Base-by-base conservation (phyloP, 1,284 basidiomycete genomes). In the Cutaneotrichosporon sp. region DNA sequence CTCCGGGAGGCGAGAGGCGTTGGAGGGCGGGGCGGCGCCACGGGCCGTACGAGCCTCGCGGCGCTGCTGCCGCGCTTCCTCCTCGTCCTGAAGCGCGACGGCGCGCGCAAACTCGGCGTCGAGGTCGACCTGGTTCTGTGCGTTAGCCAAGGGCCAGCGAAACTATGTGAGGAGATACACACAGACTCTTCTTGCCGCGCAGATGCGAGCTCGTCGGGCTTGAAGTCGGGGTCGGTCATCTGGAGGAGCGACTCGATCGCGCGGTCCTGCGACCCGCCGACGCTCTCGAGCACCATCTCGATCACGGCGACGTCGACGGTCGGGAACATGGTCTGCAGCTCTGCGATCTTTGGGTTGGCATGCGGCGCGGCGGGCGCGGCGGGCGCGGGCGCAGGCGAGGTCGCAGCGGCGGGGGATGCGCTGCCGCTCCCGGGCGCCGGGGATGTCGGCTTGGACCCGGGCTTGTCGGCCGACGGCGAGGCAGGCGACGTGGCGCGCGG, bases 201-300 rank as follows among this genome's bases (percentile, higher is more conserved):
- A 3, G 34, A 11, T 24, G 38, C 38, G 14, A 53, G 34, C 51
- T 53, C 51, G 54, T 77, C 75, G 3, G 75, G 73, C 62, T 70
- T 74, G 63, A 78, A 79, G 54, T 75, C 67, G n/a, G 72, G 71
- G 59, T 80, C 78, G n/a, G 75, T 78, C 75, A 80, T 78, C 45
- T 70, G 70, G 20, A 80, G 65, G 31, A 80, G 65, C 36, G 67
- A 69, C 69, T 79, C 78, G 33, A 80, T 78, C 6, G 77, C 75
- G 20, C 76, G 64, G 60, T 80, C 77, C 49, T 72, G 72, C 20
- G 68, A 71, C 5, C 75, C 76, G 18, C 68, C 69, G 20, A 69
- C 70, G 13, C 69, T 70, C 59, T 78, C 77, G n/a, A 80, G 71
- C 11, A 80, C 72, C 51, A 76, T 67, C 66, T 77, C 75, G 33